Evolutionary conservation across 2,329 filamentous ascomycete genomes (phyloP).

Genomic region (Curvularia hawaiiensis): DNA sequence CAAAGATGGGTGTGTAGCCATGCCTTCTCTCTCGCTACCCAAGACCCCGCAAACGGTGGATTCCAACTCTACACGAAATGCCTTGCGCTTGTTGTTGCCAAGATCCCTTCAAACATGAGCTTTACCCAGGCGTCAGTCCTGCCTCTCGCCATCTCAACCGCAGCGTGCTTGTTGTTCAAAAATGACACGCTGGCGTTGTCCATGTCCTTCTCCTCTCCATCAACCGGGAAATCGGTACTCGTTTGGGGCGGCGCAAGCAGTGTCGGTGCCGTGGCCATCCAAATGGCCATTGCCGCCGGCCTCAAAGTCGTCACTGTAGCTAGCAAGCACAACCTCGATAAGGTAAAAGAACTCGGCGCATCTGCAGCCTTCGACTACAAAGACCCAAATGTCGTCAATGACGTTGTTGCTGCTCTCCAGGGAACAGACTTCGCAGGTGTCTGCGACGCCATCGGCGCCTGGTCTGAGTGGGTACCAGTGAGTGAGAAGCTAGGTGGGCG

Average conservation of each 20-base stretch:
- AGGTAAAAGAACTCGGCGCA: conserved; percentile 38
- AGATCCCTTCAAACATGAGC: conserved; percentile 47
- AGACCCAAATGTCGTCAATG: conserved; percentile 37
- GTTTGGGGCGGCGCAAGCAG: conserved; percentile 58
- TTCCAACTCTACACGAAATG: conserved; percentile 46
- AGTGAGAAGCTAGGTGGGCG: conserved; percentile 38
- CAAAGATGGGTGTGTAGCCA: conserved; percentile 23
- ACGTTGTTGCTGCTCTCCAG: conserved; percentile 49
- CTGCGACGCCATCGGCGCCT: conserved; percentile 47
- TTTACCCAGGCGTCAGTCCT: conserved; percentile 50
- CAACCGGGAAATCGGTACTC: conserved; percentile 48
- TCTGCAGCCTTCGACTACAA: conserved; percentile 42
- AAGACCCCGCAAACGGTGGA: conserved; percentile 30
- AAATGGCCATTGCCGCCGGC: conserved; percentile 50
- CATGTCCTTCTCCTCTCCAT: conserved; percentile 41
- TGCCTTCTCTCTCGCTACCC: conserved; percentile 32
- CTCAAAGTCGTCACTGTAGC: conserved; percentile 50
- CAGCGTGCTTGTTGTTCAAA: conserved; percentile 51
- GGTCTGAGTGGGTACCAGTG: conserved; percentile 32
- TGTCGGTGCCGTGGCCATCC: conserved; percentile 52
- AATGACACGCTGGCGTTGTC: conserved; percentile 48
- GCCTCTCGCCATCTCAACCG: conserved; percentile 53
- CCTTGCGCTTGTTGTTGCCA: conserved; percentile 38
- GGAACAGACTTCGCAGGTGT: conserved; percentile 50
- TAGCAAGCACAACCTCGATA: conserved; percentile 40